Evolutionary conservation across 75 land plant genomes (phyloP).

Genomic region (Azolla pinnata): DNA sequence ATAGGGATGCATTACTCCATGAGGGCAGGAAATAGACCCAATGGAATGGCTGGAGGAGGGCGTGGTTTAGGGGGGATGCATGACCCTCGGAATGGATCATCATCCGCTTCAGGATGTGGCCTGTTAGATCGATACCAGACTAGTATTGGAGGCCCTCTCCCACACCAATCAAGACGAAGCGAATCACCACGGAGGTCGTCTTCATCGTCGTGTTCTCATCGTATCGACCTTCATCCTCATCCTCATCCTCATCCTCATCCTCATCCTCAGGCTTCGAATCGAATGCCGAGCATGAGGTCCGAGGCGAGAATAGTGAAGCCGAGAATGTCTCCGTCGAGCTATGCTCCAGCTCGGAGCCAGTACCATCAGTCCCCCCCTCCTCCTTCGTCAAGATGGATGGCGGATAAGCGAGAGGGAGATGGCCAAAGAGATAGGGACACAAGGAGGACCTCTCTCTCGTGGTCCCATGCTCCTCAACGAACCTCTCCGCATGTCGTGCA

Average conservation of each 20-base stretch:
- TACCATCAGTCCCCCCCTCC: slow-evolving; percentile 39
- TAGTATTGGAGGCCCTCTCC: too few relatives aligned
- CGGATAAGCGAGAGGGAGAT: slow-evolving; percentile 32
- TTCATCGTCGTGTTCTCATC: too few relatives aligned
- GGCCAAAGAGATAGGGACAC: slow-evolving; percentile 22
- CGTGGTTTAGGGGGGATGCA: slow-evolving; percentile 24
- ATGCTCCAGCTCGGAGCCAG: slow-evolving; percentile 18
- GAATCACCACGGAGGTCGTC: too few relatives aligned
- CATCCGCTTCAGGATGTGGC: too few relatives aligned
- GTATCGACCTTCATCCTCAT: too few relatives aligned
- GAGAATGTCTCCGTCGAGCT: slow-evolving; percentile 4
- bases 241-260: slow-evolving; percentile 34
- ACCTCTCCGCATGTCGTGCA: slow-evolving; percentile 27
- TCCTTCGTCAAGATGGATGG: slow-evolving; percentile 37
- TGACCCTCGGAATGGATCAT: too few relatives aligned
- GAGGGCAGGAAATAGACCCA: slow-evolving; percentile 8
- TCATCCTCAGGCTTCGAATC: not conserved
- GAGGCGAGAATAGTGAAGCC: slow-evolving; percentile 18
- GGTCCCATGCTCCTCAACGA: slow-evolving; percentile 27
- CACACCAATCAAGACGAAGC: too few relatives aligned
- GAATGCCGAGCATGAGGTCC: slow-evolving; percentile 25
- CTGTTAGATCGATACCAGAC: too few relatives aligned
- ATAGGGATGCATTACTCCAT: slow-evolving; percentile 11
- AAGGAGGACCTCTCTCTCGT: slow-evolving; percentile 14
- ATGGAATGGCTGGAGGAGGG: slow-evolving; percentile 23